Evolutionary conservation across 116 monocot species (phyloP).

Genomic region (Phalaenopsis hybrid): DNA sequence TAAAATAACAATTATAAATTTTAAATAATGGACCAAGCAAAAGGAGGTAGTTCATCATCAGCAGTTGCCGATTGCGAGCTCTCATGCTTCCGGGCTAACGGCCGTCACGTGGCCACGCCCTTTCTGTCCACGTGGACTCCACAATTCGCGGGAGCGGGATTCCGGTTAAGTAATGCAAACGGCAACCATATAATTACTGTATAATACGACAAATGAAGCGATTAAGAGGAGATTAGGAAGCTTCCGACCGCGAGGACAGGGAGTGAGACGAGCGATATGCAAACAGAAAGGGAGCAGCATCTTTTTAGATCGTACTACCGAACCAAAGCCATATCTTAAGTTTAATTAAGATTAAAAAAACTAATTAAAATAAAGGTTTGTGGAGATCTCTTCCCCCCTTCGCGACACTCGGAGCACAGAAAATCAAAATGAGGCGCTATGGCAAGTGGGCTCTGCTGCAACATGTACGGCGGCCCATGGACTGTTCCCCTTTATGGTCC

Average conservation of each 20-base stretch:
- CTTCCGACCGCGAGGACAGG: background rate
- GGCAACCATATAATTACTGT: background rate
- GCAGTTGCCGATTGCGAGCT: too few species aligned
- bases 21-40: too few species aligned
- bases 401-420: background rate
- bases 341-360: background rate
- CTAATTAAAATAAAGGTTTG: background rate
- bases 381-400: background rate
- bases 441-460: background rate
- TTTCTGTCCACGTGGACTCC: slow-evolving; percentile 2
- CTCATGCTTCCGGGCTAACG: background rate
- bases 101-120: background rate
- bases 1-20: too few species aligned
- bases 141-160: background rate
- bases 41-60: too few species aligned
- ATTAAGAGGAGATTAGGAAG: background rate
- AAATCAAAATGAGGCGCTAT: background rate
- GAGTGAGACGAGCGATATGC: background rate
- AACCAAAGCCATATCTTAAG: background rate
- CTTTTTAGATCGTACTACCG: background rate
- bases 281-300: background rate
- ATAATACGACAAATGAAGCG: background rate
- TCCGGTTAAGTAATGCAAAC: background rate
- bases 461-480: background rate
- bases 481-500: background rate